A percentile compares a stretch with the other conserved stretches of the same genome.
Conservation (phyloP, 345 rosid species). For the Eutrema japonicum region DNA sequence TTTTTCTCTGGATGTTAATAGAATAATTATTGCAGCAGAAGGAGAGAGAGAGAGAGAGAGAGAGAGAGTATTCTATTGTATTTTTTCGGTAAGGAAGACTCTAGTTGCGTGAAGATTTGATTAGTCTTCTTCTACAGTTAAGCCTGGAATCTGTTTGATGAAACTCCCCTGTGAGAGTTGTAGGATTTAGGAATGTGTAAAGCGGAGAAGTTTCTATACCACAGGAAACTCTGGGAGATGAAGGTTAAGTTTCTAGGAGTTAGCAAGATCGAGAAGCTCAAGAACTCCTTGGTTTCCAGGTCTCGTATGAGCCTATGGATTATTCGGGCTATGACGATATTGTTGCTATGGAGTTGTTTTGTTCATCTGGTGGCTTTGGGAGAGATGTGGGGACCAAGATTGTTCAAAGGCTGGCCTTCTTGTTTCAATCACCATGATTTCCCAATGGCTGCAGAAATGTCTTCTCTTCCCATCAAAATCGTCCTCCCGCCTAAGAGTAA, state of each 20-base stretch:
- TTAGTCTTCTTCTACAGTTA: constrained; percentile 14
- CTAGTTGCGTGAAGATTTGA: constrained; percentile 17
- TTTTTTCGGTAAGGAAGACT: constrained; percentile 21
- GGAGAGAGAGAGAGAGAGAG: neutral
- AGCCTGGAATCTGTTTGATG: constrained; percentile 28
- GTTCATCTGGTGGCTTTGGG: constrained; percentile 91
- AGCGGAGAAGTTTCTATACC: constrained; percentile 39
- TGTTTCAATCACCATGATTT: constrained; percentile 59
- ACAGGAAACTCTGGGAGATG: constrained; percentile 45
- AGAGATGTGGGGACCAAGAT: constrained; percentile 87
- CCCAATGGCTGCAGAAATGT: constrained; percentile 47
- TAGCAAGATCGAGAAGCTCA: constrained; percentile 58
- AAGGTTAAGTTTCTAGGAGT: constrained; percentile 56
- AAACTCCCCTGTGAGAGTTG: constrained; percentile 11
- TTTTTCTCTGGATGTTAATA: constrained; percentile 13
- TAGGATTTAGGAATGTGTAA: constrained; percentile 39
- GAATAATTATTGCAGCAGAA: neutral
- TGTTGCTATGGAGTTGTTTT: constrained; percentile 92
- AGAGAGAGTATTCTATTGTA: neutral
- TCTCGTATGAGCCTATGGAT: constrained; percentile 84
- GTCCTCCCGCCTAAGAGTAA: constrained; percentile 81
- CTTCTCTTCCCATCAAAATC: constrained; percentile 51
- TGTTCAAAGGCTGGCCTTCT: constrained; percentile 88
- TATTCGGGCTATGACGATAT: constrained; percentile 83
- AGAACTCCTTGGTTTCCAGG: constrained; percentile 46